These are phyloP conservation scores for Rubroboletus satanas DNA, from an alignment of 768 basidiomycete genomes.

Conservation along the genomic window DNA sequence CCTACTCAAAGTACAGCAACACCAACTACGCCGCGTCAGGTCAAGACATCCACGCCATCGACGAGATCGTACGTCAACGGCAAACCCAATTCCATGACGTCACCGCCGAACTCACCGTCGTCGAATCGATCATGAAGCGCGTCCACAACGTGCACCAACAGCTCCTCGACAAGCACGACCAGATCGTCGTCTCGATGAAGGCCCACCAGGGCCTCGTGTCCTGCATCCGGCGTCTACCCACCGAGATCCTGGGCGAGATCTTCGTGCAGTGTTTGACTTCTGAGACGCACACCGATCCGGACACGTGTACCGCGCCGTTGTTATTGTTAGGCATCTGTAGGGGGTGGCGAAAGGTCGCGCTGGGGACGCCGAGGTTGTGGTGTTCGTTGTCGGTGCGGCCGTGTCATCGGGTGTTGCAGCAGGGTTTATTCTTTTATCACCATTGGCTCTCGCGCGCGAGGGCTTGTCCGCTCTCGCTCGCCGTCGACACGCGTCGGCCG, in stretches of 20 bases:
- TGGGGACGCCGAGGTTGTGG: constrained; percentile 45
- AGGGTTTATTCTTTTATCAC: constrained; percentile 11
- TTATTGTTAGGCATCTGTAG: constrained; percentile 39
- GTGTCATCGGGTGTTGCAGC: constrained; percentile 5
- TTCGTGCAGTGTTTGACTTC: constrained; percentile 38
- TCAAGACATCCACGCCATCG: constrained; percentile 10
- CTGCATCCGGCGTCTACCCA: constrained; percentile 36
- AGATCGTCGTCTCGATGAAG: constrained; percentile 15
- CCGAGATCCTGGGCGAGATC: constrained; percentile 46
- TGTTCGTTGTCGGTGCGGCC: constrained; percentile 34
- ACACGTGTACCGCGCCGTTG: constrained; percentile 30
- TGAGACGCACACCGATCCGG: constrained; percentile 23
- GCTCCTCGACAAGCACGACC: constrained; percentile 11
- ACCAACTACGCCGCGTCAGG: constrained; percentile 15
- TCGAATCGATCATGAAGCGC: constrained; percentile 13
- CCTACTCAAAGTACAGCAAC: constrained; percentile 12
- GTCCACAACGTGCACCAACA: constrained; percentile 7
- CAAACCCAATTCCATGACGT: constrained; percentile 14
- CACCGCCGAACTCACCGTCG: constrained; percentile 8
- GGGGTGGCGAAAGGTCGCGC: constrained; percentile 39
- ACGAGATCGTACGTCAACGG: constrained; percentile 13
- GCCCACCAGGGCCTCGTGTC: constrained; percentile 22
- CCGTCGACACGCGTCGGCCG: constrained; percentile 12
- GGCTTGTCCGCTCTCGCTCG: constrained; percentile 20
- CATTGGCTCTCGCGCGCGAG: constrained; percentile 21